A percentile compares a stretch with the other conserved stretches of the same genome.
Conservation (phyloP, 1,284 basidiomycete genomes). For the Grifola frondosa region DNA sequence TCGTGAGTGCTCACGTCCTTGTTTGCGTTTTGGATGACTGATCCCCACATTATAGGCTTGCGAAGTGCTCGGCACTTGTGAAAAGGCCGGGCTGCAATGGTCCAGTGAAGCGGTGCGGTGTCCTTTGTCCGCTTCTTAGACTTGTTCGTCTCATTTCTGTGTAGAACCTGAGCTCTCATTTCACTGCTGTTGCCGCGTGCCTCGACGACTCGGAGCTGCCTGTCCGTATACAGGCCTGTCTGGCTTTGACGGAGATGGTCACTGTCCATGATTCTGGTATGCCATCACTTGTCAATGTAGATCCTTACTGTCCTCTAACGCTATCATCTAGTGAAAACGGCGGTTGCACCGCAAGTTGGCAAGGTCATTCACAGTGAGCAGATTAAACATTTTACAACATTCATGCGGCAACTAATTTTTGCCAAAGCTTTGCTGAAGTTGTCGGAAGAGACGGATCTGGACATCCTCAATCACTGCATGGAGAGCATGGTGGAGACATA, state of each 20-base stretch:
- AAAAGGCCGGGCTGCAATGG: slow-evolving; percentile 69
- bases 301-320: slow-evolving; percentile 1
- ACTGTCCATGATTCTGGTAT: slow-evolving; percentile 61
- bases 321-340: slow-evolving; percentile 54
- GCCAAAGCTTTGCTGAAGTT: slow-evolving; percentile 76
- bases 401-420: too few relatives aligned
- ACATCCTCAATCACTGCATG: slow-evolving; percentile 81
- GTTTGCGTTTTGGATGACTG: slow-evolving; percentile 7
- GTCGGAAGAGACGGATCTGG: slow-evolving; percentile 87
- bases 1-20: slow-evolving; percentile 48
- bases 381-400: too few relatives aligned
- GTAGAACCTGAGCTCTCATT: slow-evolving; percentile 64
- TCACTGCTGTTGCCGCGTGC: slow-evolving; percentile 57
- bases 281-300: slow-evolving; percentile 20
- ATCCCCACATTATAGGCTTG: slow-evolving; percentile 54
- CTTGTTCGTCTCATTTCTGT: neutral
- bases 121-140: slow-evolving; percentile 2
- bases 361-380: slow-evolving; percentile 83
- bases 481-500: slow-evolving; percentile 86
- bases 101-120: slow-evolving; percentile 56
- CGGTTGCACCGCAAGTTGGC: slow-evolving; percentile 78
- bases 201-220: slow-evolving; percentile 80
- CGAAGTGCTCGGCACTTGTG: slow-evolving; percentile 74
- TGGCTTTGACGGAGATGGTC: slow-evolving; percentile 80
- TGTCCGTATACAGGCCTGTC: slow-evolving; percentile 81